A percentile compares a stretch with the other conserved stretches of the same genome.
phyloP scores from a whole-genome alignment of 2,329 filamentous ascomycete species.

The Hypoxylon sp. region DNA sequence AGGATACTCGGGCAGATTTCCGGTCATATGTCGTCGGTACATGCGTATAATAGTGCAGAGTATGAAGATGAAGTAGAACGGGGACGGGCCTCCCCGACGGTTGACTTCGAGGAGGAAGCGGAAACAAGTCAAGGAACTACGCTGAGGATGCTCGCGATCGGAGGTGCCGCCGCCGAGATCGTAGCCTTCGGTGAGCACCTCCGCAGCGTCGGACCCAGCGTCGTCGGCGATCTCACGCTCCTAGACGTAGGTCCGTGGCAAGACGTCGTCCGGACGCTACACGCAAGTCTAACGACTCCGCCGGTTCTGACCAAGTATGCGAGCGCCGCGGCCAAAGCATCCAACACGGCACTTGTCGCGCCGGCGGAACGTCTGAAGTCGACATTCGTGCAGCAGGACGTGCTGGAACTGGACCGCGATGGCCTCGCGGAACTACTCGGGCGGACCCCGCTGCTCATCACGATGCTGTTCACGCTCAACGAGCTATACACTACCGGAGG shows the following conservation, averaged over 20 bases:
- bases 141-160: conserved; percentile 61
- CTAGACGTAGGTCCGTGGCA: conserved; percentile 87
- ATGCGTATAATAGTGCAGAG: conserved; percentile 19
- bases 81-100: conserved; percentile 19
- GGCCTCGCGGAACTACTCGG: conserved; percentile 52
- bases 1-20: conserved; percentile 60
- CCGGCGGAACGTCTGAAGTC: conserved; percentile 53
- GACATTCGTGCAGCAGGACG: conserved; percentile 62
- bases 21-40: conserved; percentile 50
- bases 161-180: conserved; percentile 73
- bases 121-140: conserved; percentile 4
- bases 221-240: conserved; percentile 65
- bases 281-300: conserved; percentile 64
- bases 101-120: conserved; percentile 19
- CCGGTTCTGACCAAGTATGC: conserved; percentile 65
- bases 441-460: conserved; percentile 68
- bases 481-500: conserved; percentile 88
- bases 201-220: background rate
- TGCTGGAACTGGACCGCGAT: conserved; percentile 56
- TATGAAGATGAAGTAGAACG: conserved; percentile 17
- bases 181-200: conserved; percentile 63
- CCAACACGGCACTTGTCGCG: conserved; percentile 60
- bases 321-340: conserved; percentile 58
- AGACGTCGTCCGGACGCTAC: conserved; percentile 69
- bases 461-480: conserved; percentile 93